Evolutionary conservation across 352 stramenopile species (phyloP), one percentile per base, ranked within the genome.

Genomic region (Pythium monospermum): DNA sequence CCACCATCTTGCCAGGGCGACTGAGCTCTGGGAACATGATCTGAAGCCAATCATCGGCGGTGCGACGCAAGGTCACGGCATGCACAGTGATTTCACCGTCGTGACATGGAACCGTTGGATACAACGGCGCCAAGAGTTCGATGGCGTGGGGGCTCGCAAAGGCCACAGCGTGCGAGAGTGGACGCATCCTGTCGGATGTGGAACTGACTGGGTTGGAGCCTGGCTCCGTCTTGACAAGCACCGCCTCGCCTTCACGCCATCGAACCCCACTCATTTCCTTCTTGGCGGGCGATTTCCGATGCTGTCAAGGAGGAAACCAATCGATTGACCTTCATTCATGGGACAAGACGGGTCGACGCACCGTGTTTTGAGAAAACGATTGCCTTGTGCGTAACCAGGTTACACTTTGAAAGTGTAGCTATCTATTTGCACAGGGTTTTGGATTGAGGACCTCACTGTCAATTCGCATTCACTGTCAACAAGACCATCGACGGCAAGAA

Each of bases 1-100:
- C 42, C n/a, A 59, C 32, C 19, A 48, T 47, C 22, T 59, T 58
- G 21, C 55, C 55, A 2, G 47, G 48, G 0, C 25, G 48, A 32
- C 35, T 53, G 28, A 59, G 43, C 37, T 54, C 44, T 15, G 49
- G 57, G 44, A 64, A 64, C 5, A 48, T 43, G 31, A 64, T 40
- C 23, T 53, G 23, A 8, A 64, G 43, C 44, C 43, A 46, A 15
- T 59, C 49, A 23, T 64, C 49, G 18, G 35, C 12, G 2, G 49
- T 52, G 43, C 49, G 44, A 28, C 23, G 38, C 35, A 64, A 36
- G 28, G 26, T 37, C 6, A 59, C 49, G 23, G 36, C 42, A 36
- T 51, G 37, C 16, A 36, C 46, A 1, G 26, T 26, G 19, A 44
- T 45, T 12, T 60, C 42, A 19, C 40, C 49, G 32, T 40, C 26